Base-by-base conservation (phyloP, 139 green algal genomes). In the Chlorella sorokiniana region DNA sequence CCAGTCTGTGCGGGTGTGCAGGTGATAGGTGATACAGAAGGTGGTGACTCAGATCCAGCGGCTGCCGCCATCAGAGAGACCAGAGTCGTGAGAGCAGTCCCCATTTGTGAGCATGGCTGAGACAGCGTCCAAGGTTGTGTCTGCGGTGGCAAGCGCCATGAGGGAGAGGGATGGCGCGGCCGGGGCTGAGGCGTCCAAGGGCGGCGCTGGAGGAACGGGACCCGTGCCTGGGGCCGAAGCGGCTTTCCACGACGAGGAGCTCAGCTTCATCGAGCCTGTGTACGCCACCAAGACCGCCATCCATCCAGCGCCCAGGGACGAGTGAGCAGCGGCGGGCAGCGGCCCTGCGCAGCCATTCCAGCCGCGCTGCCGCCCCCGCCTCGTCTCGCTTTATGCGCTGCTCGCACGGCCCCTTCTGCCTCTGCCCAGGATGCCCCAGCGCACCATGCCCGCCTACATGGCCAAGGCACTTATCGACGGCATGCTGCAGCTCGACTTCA, bases 401-500 rank as follows among this genome's bases (percentile, higher is more conserved):
- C 38, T 40, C 35, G 27, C 41, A 33, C 68, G 56, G 41, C 68
- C 18, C 27, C 6, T 3, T 59, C 27, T 25, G 23, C 25, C 31
- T 4, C 2, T 27, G 14, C 10, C 33, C 44, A 63, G 45, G 45
- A 20, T 77, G 9, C 72, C 54, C 16, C 11, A 69, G 52, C 59
- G n/a, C 10, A 41, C 54, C 16, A 68, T 79, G 73, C 73, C 73
- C 4, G 52, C 73, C 9, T 16, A 42, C 37, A 41, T 79, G 52
- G 73, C 73, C 73, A 79, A 79, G 52, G 37, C 29, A 8, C 52
- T 68, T 35, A n/a, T 78, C 8, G 48, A 35, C 20, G 52, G 42
- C 48, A 78, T 78, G 71, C 38, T 78, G 48, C 10, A 67, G 35
- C n/a, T 40, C 27, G 73, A 79, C 38, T 69, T 56, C 52, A 79